Percentiles rank a stretch among this genome's conserved stretches.
Conservation (phyloP, 805 yeast species). For the Saccharomycopsis sp. region DNA sequence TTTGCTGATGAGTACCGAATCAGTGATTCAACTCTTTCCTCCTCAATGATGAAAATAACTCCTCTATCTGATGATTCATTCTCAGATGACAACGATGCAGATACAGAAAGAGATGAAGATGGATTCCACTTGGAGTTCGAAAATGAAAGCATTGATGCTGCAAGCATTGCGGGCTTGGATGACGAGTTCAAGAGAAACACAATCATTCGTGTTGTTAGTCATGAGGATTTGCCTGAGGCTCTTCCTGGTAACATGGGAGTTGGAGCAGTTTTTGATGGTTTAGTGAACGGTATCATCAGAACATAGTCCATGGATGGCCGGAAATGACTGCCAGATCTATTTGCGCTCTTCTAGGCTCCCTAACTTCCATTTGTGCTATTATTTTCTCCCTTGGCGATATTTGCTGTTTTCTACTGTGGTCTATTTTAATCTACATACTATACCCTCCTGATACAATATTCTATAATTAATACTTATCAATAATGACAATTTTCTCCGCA, state of each 20-base stretch:
- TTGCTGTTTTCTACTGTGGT: too few species aligned
- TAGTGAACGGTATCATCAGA: not conserved
- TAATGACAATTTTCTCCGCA: not conserved
- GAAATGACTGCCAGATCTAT: too few species aligned
- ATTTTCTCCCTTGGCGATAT: too few species aligned
- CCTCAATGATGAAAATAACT: not conserved
- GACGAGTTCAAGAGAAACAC: constrained; percentile 13
- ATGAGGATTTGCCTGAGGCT: constrained; percentile 18
- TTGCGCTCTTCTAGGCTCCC: too few species aligned
- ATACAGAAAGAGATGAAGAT: not conserved
- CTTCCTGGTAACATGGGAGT: constrained; percentile 6
- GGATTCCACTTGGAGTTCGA: constrained; percentile 3
- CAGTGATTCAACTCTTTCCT: not conserved
- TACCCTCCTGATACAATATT: not conserved
- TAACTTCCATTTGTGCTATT: too few species aligned
- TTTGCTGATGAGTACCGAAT: not conserved
- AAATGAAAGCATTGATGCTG: constrained; percentile 11
- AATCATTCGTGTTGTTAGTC: constrained; percentile 14
- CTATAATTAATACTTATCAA: not conserved
- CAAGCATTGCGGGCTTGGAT: constrained; percentile 6
- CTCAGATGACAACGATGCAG: not conserved
- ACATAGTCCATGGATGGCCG: too few species aligned
- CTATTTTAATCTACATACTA: too few species aligned
- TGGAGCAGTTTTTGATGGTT: constrained; percentile 1
- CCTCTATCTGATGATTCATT: not conserved